phyloP scores from a whole-genome alignment of 176 grass and related monocot genomes.

The Oryza glaberrima region DNA sequence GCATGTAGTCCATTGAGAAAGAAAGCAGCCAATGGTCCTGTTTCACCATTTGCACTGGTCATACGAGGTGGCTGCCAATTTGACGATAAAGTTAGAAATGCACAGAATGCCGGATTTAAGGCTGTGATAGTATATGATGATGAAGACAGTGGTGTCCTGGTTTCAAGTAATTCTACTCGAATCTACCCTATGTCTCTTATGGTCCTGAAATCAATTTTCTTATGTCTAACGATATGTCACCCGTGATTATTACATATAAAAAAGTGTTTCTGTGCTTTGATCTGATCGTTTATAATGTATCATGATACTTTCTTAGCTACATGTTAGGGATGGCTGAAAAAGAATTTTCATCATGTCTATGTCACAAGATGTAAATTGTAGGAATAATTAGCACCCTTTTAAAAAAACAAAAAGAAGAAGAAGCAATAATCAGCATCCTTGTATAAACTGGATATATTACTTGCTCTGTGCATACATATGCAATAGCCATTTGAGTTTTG shows the following conservation, averaged over 20 bases:
- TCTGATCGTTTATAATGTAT: conserved; percentile 12
- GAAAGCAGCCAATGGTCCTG: conserved; percentile 38
- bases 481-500: conserved; percentile 23
- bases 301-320: conserved; percentile 12
- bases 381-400: neutral
- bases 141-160: conserved; percentile 51
- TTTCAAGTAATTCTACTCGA: conserved; percentile 76
- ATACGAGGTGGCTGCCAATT: conserved; percentile 85
- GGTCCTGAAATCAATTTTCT: neutral
- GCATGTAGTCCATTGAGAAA: conserved; percentile 69
- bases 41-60: conserved; percentile 73
- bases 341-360: neutral
- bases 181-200: conserved; percentile 19
- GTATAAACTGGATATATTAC: neutral
- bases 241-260: conserved; percentile 1
- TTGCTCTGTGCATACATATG: conserved; percentile 14
- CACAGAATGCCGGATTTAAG: conserved; percentile 77
- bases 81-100: conserved; percentile 82
- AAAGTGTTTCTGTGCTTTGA: neutral
- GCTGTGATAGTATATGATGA: conserved; percentile 81
- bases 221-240: neutral
- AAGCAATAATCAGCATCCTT: neutral
- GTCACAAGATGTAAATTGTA: neutral
- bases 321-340: neutral
- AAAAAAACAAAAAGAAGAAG: neutral